phyloP scores from a whole-genome alignment of 2,329 filamentous ascomycete species.

The Botryotinia globosa region DNA sequence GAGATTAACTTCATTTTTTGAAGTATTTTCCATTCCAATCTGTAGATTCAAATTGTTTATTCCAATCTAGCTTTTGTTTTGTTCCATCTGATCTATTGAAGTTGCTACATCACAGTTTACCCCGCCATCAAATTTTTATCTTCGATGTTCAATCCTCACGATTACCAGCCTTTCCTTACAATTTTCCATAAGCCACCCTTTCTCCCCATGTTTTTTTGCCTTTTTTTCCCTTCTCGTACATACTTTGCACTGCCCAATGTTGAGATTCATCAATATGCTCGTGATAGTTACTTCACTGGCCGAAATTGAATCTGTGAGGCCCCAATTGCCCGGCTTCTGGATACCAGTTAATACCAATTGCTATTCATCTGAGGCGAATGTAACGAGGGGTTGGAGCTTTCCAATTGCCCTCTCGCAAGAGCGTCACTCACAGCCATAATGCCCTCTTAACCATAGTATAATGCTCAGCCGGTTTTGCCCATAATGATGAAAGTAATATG shows the following conservation, averaged over 20 bases:
- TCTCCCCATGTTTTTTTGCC: not conserved
- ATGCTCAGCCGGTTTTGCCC: not conserved
- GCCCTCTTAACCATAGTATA: not conserved
- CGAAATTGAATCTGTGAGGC: not conserved
- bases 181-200: not conserved
- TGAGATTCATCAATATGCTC: not conserved
- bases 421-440: not conserved
- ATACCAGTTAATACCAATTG: not conserved
- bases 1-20: not conserved
- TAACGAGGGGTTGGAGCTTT: not conserved
- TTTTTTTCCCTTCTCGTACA: not conserved
- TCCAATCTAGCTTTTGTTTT: not conserved
- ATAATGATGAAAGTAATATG: not conserved
- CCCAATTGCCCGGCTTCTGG: not conserved
- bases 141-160: not conserved
- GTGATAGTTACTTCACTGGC: fast-evolving
- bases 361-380: not conserved
- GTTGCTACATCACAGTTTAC: not conserved
- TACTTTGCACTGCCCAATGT: not conserved
- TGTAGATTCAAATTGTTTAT: not conserved
- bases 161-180: not conserved
- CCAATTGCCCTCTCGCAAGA: not conserved
- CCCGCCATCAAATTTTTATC: not conserved
- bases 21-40: not conserved
- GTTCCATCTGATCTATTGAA: not conserved